Percentiles rank a stretch among this genome's conserved stretches.
phyloP scores from a whole-genome alignment of 1,139 yeast species.

The Saccharomyces hybrid region DNA sequence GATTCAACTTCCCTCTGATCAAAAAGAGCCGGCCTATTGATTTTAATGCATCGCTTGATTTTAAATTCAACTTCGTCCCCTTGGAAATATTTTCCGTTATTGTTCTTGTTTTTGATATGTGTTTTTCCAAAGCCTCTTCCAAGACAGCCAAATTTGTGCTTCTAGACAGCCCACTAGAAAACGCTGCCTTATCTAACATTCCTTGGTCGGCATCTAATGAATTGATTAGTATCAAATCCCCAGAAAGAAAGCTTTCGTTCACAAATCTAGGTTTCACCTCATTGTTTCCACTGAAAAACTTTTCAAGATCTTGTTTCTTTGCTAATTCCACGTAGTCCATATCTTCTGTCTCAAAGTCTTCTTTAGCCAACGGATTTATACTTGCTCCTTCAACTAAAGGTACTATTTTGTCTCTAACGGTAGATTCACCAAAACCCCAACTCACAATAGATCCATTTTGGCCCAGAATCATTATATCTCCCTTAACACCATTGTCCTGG shows the following conservation, averaged over 20 bases:
- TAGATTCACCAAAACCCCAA: constrained; percentile 63
- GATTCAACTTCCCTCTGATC: constrained; percentile 70
- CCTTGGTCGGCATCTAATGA: constrained; percentile 42
- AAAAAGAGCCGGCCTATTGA: constrained; percentile 68
- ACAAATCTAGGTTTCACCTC: constrained; percentile 11
- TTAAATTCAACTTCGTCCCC: constrained; percentile 51
- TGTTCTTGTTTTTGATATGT: constrained; percentile 51
- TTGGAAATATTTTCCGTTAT: constrained; percentile 60
- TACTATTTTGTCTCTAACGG: constrained; percentile 37
- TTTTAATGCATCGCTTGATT: constrained; percentile 56
- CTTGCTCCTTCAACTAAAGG: constrained; percentile 45
- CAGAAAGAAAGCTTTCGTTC: constrained; percentile 38
- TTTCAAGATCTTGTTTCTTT: constrained; percentile 8
- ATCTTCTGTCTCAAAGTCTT: constrained; percentile 66
- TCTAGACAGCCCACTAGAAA: constrained; percentile 78
- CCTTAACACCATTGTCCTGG: constrained; percentile 25
- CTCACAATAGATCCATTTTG: constrained; percentile 71
- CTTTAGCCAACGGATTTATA: constrained; percentile 38
- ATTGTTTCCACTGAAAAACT: neutral
- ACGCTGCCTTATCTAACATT: constrained; percentile 74
- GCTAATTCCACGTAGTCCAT: constrained; percentile 70
- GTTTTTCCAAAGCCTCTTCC: constrained; percentile 64
- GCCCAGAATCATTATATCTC: constrained; percentile 53
- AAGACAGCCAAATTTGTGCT: constrained; percentile 77
- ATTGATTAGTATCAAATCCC: constrained; percentile 61